phyloP scores from a whole-genome alignment of 257 asterid genomes.

The Fraxinus cuspidata region DNA sequence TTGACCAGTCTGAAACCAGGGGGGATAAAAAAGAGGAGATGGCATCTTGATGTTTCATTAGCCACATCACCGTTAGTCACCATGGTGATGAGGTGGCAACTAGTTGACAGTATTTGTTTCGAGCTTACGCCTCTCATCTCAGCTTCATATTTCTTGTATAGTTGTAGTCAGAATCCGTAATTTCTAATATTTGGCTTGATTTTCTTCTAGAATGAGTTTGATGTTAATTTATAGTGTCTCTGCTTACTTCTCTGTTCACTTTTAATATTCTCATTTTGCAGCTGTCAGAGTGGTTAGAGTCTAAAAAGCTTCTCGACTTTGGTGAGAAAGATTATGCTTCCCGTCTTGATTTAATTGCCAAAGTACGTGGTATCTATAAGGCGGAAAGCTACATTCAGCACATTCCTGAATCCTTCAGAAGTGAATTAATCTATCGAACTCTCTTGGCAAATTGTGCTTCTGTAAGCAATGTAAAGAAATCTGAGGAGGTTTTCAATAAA shows the following conservation, averaged over 20 bases:
- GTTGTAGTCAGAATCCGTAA: background rate
- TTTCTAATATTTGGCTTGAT: background rate
- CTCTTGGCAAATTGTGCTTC: conserved; percentile 66
- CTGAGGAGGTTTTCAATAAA: conserved; percentile 72
- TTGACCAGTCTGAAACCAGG: too few relatives aligned
- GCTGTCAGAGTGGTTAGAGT: conserved; percentile 81
- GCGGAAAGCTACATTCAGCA: conserved; percentile 65
- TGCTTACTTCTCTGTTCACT: background rate
- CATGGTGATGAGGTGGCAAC: background rate
- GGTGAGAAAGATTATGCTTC: conserved; percentile 54
- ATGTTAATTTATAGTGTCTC: background rate
- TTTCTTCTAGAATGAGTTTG: background rate
- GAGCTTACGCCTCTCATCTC: conserved; percentile 9
- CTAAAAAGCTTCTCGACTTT: conserved; percentile 42
- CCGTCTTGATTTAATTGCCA: conserved; percentile 71
- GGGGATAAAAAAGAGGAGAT: too few relatives aligned
- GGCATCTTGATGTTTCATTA: background rate
- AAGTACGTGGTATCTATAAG: conserved; percentile 56
- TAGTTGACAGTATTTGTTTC: background rate
- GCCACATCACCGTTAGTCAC: background rate
- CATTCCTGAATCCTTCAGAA: conserved; percentile 62
- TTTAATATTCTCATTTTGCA: conserved; percentile 37
- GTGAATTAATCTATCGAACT: conserved; percentile 59
- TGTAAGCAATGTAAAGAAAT: conserved; percentile 39
- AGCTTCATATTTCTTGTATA: conserved; percentile 14